phyloP scores from a whole-genome alignment of 805 yeast genomes.

The Ogataea minuta region DNA sequence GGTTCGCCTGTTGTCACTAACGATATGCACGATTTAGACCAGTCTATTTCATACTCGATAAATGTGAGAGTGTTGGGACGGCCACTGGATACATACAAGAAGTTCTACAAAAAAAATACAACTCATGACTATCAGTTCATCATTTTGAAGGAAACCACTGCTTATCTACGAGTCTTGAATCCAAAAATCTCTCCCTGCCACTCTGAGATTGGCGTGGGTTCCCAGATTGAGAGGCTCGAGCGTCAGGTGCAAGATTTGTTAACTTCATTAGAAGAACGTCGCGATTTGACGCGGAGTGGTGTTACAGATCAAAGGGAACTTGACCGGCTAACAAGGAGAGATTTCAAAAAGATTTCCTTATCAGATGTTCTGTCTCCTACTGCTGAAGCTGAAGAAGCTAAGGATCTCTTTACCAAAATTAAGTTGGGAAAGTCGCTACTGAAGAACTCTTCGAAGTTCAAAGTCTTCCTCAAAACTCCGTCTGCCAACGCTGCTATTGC shows the following conservation, averaged over 20 bases:
- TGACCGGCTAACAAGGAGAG: no score
- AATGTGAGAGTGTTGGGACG: slow-evolving; percentile 56
- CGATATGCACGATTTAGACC: slow-evolving; percentile 42
- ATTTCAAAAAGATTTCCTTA: no score
- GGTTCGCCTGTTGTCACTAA: slow-evolving; percentile 54
- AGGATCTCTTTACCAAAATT: no score
- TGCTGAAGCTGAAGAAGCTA: no score
- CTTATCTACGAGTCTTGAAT: slow-evolving; percentile 24
- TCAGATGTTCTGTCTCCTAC: no score
- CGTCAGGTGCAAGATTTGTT: slow-evolving; percentile 3
- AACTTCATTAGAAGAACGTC: slow-evolving; percentile 10
- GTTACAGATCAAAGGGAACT: slow-evolving; percentile 9
- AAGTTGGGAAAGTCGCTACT: no score
- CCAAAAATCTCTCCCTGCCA: not conserved
- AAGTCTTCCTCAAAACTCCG: no score
- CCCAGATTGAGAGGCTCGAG: slow-evolving; percentile 15
- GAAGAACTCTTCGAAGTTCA: no score
- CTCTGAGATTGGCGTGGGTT: not conserved
- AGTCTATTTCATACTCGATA: slow-evolving; percentile 48
- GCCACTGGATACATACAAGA: slow-evolving; percentile 29
- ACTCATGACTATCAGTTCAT: slow-evolving; percentile 27
- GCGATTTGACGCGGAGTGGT: slow-evolving; percentile 10
- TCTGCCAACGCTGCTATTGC: no score
- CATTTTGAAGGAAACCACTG: slow-evolving; percentile 19
- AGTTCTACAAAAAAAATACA: slow-evolving; percentile 18